phyloP scores from a whole-genome alignment of 306 rosid genomes.

The Castanea mollissima region DNA sequence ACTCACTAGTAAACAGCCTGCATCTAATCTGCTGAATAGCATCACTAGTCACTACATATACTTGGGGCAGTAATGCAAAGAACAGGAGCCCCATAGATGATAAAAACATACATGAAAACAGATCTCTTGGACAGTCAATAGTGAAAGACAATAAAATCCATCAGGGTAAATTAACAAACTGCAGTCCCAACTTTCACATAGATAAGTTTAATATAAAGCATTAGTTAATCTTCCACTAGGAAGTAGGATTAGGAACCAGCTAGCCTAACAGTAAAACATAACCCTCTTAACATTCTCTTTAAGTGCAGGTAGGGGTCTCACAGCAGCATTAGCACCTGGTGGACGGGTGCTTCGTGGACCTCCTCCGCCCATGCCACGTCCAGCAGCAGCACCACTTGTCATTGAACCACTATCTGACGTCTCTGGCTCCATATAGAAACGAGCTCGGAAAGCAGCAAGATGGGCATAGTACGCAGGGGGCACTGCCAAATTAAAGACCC shows the following conservation, averaged over 20 bases:
- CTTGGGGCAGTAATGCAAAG: too few relatives aligned
- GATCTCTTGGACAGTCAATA: too few relatives aligned
- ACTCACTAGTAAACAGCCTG: too few relatives aligned
- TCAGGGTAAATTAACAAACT: too few relatives aligned
- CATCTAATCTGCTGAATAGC: too few relatives aligned
- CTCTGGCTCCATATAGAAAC: conserved; percentile 93
- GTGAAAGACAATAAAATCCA: too few relatives aligned
- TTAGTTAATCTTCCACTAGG: background rate
- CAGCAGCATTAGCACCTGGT: conserved; percentile 64
- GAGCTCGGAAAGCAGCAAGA: conserved; percentile 90
- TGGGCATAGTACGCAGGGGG: conserved; percentile 98
- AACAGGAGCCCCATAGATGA: too few relatives aligned
- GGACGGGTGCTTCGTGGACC: conserved; percentile 59
- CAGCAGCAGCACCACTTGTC: conserved; percentile 69
- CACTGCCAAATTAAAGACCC: conserved; percentile 42
- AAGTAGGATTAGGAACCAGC: background rate
- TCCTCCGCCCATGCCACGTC: conserved; percentile 46
- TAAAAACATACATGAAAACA: too few relatives aligned
- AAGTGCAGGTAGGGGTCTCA: conserved; percentile 82
- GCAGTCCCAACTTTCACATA: too few relatives aligned
- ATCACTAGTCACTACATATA: too few relatives aligned
- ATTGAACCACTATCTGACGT: conserved; percentile 86
- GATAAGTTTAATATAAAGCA: background rate
- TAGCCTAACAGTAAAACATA: conserved; percentile 76
- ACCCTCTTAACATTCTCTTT: conserved; percentile 89